Percentiles rank a stretch among this genome's conserved stretches.
These are phyloP conservation scores for Xylariaceae sp. DNA, from an alignment of 2,329 filamentous ascomycete genomes.

Conservation along the genomic window DNA sequence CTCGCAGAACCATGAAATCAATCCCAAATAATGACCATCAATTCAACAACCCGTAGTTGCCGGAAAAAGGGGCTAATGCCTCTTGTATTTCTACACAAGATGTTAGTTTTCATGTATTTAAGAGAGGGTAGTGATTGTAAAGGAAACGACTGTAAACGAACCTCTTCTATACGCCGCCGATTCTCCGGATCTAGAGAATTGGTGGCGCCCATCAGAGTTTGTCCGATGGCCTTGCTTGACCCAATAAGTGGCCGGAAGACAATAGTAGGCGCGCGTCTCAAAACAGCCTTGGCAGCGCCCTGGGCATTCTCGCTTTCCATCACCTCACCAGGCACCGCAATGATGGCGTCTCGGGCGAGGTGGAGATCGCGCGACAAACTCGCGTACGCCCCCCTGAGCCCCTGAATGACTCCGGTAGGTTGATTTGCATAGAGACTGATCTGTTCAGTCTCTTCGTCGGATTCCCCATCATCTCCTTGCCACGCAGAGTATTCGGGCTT, in stretches of 20 bases:
- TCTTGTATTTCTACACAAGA: constrained; percentile 23
- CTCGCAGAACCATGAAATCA: constrained; percentile 15
- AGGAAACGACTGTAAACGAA: constrained; percentile 48
- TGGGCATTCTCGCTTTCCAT: constrained; percentile 79
- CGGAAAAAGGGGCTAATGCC: constrained; percentile 14
- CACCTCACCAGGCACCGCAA: constrained; percentile 87
- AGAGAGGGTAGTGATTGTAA: neutral
- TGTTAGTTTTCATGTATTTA: neutral
- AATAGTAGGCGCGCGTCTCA: constrained; percentile 82
- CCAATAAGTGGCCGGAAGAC: constrained; percentile 88
- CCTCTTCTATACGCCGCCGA: constrained; percentile 76
- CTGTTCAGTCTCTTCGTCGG: constrained; percentile 63
- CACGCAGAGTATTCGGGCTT: constrained; percentile 39
- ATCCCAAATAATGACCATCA: neutral
- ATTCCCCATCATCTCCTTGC: constrained; percentile 58
- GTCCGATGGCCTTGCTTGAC: constrained; percentile 79
- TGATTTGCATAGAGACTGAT: constrained; percentile 93
- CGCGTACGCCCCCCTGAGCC: constrained; percentile 74
- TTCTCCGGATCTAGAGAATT: constrained; percentile 86
- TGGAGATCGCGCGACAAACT: constrained; percentile 84
- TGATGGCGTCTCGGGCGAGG: constrained; percentile 81
- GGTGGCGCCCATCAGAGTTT: constrained; percentile 85
- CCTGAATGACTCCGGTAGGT: constrained; percentile 81
- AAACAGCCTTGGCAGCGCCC: constrained; percentile 72
- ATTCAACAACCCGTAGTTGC: constrained; percentile 4